Percentiles rank a stretch among this genome's conserved stretches.
Evolutionary conservation across 2,329 filamentous ascomycete genomes (phyloP).

Genomic region (Fusarium staphyleae): DNA sequence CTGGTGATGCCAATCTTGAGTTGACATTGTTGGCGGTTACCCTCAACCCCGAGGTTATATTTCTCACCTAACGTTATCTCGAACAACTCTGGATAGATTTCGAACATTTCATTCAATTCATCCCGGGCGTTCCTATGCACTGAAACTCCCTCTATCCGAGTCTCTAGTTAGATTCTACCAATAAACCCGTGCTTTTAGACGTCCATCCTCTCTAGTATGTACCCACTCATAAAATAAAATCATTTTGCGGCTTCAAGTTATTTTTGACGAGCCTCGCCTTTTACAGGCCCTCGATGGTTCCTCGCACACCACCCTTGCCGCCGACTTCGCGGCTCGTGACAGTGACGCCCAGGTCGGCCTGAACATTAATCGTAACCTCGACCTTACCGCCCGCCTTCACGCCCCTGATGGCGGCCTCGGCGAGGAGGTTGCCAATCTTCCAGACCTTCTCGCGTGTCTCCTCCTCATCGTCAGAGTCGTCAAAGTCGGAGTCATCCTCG

Average conservation of each 20-base stretch:
- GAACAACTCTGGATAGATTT: neutral
- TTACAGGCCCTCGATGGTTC: conserved; percentile 52
- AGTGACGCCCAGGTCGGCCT: conserved; percentile 78
- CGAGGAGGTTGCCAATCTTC: conserved; percentile 84
- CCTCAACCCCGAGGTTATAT: too few relatives aligned
- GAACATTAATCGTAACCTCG: conserved; percentile 91
- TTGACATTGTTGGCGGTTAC: too few relatives aligned
- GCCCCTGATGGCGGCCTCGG: conserved; percentile 83
- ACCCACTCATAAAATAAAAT: conserved; percentile 32
- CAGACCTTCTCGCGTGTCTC: conserved; percentile 90
- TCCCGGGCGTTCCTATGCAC: conserved; percentile 27
- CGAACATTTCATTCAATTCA: conserved; percentile 37
- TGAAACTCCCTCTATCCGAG: conserved; percentile 34
- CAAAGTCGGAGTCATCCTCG: conserved; percentile 68
- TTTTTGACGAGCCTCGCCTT: conserved; percentile 21
- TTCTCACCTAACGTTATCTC: too few relatives aligned
- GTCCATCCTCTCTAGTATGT: conserved; percentile 24
- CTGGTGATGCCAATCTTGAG: too few relatives aligned
- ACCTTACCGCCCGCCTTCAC: conserved; percentile 90
- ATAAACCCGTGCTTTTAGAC: conserved; percentile 39
- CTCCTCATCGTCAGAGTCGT: conserved; percentile 75
- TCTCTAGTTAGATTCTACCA: conserved; percentile 41
- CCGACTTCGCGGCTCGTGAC: conserved; percentile 87
- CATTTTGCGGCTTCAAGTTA: conserved; percentile 27
- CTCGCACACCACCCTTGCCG: conserved; percentile 82